phyloP scores from a whole-genome alignment of 2,329 filamentous ascomycete genomes.

The Colletotrichum tropicicola region DNA sequence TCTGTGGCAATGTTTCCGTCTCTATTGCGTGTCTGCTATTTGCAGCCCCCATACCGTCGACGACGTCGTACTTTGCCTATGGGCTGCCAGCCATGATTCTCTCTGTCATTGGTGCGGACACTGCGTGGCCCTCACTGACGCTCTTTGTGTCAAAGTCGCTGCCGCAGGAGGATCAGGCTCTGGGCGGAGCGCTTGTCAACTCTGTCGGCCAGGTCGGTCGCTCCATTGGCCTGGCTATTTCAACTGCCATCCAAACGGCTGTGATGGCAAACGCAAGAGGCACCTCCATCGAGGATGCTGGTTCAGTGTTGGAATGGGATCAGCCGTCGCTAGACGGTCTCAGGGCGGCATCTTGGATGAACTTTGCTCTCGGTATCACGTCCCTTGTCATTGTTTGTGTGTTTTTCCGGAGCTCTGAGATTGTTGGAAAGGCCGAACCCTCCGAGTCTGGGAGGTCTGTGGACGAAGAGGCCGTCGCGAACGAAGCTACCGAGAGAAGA shows the following conservation, averaged over 20 bases:
- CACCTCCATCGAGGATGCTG: slow-evolving; percentile 53
- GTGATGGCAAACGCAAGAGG: slow-evolving; percentile 61
- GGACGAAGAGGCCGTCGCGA: slow-evolving; percentile 31
- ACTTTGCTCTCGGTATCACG: slow-evolving; percentile 55
- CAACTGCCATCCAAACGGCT: slow-evolving; percentile 71
- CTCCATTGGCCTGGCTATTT: slow-evolving; percentile 71
- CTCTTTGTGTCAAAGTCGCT: slow-evolving; percentile 72
- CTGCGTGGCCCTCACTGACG: slow-evolving; percentile 71
- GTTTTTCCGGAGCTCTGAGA: slow-evolving; percentile 61
- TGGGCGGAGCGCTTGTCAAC: slow-evolving; percentile 75
- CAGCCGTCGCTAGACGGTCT: slow-evolving; percentile 55
- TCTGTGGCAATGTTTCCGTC: slow-evolving; percentile 65
- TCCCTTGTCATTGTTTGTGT: slow-evolving; percentile 54
- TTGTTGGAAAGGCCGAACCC: slow-evolving; percentile 53
- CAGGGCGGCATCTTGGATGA: slow-evolving; percentile 61
- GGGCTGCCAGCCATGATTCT: slow-evolving; percentile 73
- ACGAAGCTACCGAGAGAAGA: slow-evolving; percentile 11
- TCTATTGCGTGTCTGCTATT: slow-evolving; percentile 67
- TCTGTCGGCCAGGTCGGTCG: slow-evolving; percentile 72
- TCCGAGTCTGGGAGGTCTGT: slow-evolving; percentile 1
- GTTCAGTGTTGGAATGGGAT: slow-evolving; percentile 53
- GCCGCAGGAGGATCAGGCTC: slow-evolving; percentile 69
- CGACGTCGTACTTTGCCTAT: slow-evolving; percentile 73
- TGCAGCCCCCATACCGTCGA: slow-evolving; percentile 67
- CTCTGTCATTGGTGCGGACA: slow-evolving; percentile 72